Evolutionary conservation across 495 filamentous ascomycete species (phyloP).

Genomic region (Daldinia childiae): DNA sequence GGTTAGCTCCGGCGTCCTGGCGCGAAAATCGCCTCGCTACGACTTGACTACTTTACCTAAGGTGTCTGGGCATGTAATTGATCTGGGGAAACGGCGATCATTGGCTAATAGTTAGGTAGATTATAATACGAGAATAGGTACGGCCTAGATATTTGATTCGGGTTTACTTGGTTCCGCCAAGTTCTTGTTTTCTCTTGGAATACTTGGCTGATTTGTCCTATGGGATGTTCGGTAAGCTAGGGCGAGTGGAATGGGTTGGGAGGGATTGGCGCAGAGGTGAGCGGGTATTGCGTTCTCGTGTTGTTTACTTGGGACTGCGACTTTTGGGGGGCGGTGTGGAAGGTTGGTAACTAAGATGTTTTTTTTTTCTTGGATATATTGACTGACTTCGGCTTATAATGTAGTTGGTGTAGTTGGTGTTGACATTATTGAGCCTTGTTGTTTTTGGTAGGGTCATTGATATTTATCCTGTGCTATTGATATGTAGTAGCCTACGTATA

Average conservation of each 20-base stretch:
- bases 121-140: not conserved
- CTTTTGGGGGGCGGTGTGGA: not conserved
- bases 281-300: not conserved
- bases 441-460: not conserved
- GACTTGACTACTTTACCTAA: not conserved
- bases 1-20: constrained; percentile 2
- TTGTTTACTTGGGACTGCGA: not conserved
- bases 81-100: not conserved
- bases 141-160: not conserved
- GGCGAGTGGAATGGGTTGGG: not conserved
- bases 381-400: not conserved
- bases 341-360: not conserved
- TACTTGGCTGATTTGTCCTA: not conserved
- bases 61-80: not conserved
- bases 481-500: too few species aligned
- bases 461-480: too few species aligned
- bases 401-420: not conserved
- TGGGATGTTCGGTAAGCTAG: not conserved
- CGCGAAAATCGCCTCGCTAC: constrained; percentile 1
- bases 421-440: not conserved
- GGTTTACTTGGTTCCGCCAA: not conserved
- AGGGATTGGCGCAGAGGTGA: not conserved
- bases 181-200: not conserved
- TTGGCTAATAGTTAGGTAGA: not conserved
- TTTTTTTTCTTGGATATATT: not conserved